Base-by-base conservation (phyloP, 1,139 yeast genomes). In the Blastobotrys illinoisensis region DNA sequence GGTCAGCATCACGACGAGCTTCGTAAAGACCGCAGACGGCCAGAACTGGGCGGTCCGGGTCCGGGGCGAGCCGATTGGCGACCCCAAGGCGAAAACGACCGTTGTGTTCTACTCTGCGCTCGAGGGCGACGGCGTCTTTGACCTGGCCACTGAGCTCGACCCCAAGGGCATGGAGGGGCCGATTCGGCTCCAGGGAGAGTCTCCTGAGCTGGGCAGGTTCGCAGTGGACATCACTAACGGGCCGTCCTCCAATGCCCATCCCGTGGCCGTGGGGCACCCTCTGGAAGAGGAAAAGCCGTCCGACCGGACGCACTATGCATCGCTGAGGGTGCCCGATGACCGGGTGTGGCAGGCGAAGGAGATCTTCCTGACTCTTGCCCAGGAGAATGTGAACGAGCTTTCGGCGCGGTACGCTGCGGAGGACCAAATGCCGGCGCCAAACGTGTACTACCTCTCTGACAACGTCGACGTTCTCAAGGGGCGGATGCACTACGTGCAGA, bases 311-410 rank as follows among this genome's bases (percentile, higher is more conserved):
- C 88, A 86, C 60, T 88, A 88, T 67, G 65, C 83, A n/a, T 82
- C 93, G 21, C 72, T 91, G 60, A 75, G 73, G 20, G 85, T 88
- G 2, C 96, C 97, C 0, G 82, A 79, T 63, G 88, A 80, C 47
- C 78, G 83, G 58, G 77, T 81, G 5, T 91, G 97, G 97, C 78
- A 78, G 65, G 95, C 95, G 1, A 79, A 79, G 57, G 97, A 89
- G 55, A 79, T 91, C 5, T 87, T 85, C 65, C 73, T 82, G 65
- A 81, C 90, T 0, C 62, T 90, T 58, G 64, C 89, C 46, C 85
- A 85, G 63, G 95, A 88, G 55, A 81, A 88, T 2, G 72, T 90
- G 14, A 71, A 77, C 54, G 72, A 74, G n/a, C 65, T 85, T 32
- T 65, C 78, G 18, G 75, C 75, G 26, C 65, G 64, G 6, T 69